Evolutionary conservation across 2,329 filamentous ascomycete genomes (phyloP).

Genomic region (Metarhizium anisopliae): DNA sequence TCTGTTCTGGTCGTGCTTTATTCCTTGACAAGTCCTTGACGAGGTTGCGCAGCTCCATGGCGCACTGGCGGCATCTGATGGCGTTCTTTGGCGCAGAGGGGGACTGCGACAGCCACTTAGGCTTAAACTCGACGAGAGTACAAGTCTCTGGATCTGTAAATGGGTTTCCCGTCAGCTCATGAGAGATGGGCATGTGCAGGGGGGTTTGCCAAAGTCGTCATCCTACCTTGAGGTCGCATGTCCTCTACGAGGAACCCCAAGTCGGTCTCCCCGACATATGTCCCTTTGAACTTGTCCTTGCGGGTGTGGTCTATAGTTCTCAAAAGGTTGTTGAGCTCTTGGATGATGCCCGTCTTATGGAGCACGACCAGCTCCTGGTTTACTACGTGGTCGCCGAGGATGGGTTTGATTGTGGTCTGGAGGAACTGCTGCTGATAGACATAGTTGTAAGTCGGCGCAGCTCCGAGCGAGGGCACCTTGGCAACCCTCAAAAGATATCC

Average conservation of each 20-base stretch:
- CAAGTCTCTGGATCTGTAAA: slow-evolving; percentile 19
- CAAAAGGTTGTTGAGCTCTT: slow-evolving; percentile 45
- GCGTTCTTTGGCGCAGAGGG: slow-evolving; percentile 57
- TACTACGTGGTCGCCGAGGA: slow-evolving; percentile 25
- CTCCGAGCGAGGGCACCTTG: slow-evolving; percentile 23
- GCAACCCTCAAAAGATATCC: slow-evolving; percentile 29
- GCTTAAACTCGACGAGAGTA: slow-evolving; percentile 64
- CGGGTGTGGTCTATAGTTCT: slow-evolving; percentile 35
- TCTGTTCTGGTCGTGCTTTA: slow-evolving; percentile 24
- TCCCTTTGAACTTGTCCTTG: slow-evolving; percentile 38
- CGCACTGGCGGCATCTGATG: slow-evolving; percentile 67
- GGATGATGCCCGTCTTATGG: slow-evolving; percentile 25
- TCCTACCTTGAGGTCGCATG: slow-evolving; percentile 41
- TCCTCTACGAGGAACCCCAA: slow-evolving; percentile 66
- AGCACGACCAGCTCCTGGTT: slow-evolving; percentile 29
- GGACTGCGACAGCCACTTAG: slow-evolving; percentile 75
- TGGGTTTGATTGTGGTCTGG: slow-evolving; percentile 22
- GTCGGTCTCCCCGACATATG: slow-evolving; percentile 43
- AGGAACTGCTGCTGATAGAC: slow-evolving; percentile 28
- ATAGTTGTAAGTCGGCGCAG: slow-evolving; percentile 26
- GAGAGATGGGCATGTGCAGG: background rate
- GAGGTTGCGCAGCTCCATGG: slow-evolving; percentile 34
- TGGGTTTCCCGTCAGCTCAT: background rate
- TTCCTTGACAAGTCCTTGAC: slow-evolving; percentile 23
- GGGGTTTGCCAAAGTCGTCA: slow-evolving; percentile 5